These are phyloP conservation scores for Arabis hirsuta DNA, from an alignment of 345 rosid species.

Conservation along the genomic window DNA sequence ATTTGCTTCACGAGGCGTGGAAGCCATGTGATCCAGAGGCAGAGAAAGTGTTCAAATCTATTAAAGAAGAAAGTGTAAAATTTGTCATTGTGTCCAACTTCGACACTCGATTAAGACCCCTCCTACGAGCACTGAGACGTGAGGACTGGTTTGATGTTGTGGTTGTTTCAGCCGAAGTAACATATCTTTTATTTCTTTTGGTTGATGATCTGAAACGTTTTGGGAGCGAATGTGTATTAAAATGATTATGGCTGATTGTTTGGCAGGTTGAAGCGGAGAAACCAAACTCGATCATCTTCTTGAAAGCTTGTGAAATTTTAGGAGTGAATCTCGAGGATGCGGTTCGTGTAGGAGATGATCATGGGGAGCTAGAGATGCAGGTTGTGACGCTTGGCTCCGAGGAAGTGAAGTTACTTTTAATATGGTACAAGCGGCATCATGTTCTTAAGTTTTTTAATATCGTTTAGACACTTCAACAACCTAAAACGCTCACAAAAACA, in stretches of 20 bases:
- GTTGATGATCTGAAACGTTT: slow-evolving; percentile 12
- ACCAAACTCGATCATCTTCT: slow-evolving; percentile 93
- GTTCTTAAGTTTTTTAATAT: too few species aligned
- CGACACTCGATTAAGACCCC: slow-evolving; percentile 88
- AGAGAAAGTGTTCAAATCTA: slow-evolving; percentile 78
- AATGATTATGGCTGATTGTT: slow-evolving; percentile 24
- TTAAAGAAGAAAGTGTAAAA: slow-evolving; percentile 79
- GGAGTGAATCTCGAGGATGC: slow-evolving; percentile 91
- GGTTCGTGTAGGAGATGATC: slow-evolving; percentile 97
- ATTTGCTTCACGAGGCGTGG: slow-evolving; percentile 73
- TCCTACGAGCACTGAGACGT: slow-evolving; percentile 80
- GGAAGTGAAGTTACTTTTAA: slow-evolving; percentile 77
- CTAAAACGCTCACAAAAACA: too few species aligned
- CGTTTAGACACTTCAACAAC: too few species aligned
- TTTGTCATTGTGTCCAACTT: slow-evolving; percentile 93
- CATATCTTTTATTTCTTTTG: slow-evolving; percentile 5
- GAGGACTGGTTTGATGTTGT: slow-evolving; percentile 96
- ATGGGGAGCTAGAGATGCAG: slow-evolving; percentile 99
- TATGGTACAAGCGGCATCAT: too few species aligned
- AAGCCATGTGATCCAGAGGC: slow-evolving; percentile 94
- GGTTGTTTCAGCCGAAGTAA: slow-evolving; percentile 98
- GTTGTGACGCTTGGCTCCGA: slow-evolving; percentile 99
- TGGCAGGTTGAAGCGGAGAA: slow-evolving; percentile 92
- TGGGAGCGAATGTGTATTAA: not conserved
- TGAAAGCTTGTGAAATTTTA: slow-evolving; percentile 88